Conservation (phyloP, 2,329 filamentous ascomycete genomes). For the Ophiostoma sp. region DNA sequence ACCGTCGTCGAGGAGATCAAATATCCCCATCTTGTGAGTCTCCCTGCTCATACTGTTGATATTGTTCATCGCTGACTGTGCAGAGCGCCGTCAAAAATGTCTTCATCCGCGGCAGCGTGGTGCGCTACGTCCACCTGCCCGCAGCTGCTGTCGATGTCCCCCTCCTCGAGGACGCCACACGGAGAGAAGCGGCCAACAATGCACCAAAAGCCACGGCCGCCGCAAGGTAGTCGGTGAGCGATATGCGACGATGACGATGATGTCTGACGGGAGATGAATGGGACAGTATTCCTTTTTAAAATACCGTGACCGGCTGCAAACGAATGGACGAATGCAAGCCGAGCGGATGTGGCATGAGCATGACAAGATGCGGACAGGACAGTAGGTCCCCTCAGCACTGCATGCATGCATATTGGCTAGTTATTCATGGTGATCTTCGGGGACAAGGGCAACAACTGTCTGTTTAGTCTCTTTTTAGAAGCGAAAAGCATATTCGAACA, state of each 20-base stretch:
- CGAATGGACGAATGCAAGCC: neutral
- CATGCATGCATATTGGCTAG: neutral
- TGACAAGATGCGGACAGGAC: neutral
- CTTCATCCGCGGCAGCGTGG: constrained; percentile 90
- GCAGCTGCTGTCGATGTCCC: constrained; percentile 80
- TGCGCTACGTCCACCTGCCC: constrained; percentile 88
- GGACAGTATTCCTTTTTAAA: neutral
- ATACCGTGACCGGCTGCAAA: neutral
- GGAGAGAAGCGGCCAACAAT: constrained; percentile 66
- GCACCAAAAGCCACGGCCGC: constrained; percentile 50
- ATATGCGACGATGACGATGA: neutral
- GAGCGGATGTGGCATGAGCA: neutral
- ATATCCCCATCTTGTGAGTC: constrained; percentile 78
- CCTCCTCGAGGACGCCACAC: constrained; percentile 85
- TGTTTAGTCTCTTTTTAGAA: neutral
- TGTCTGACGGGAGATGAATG: neutral
- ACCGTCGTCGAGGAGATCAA: constrained; percentile 88
- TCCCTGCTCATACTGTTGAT: neutral
- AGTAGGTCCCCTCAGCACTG: neutral
- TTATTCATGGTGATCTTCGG: neutral
- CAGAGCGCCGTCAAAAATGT: constrained; percentile 85
- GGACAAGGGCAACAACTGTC: neutral
- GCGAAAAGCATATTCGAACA: neutral
- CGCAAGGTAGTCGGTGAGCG: constrained; percentile 16
- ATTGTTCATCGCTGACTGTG: neutral